Conservation (phyloP, 768 basidiomycete species). For the Calvatia gigantea region DNA sequence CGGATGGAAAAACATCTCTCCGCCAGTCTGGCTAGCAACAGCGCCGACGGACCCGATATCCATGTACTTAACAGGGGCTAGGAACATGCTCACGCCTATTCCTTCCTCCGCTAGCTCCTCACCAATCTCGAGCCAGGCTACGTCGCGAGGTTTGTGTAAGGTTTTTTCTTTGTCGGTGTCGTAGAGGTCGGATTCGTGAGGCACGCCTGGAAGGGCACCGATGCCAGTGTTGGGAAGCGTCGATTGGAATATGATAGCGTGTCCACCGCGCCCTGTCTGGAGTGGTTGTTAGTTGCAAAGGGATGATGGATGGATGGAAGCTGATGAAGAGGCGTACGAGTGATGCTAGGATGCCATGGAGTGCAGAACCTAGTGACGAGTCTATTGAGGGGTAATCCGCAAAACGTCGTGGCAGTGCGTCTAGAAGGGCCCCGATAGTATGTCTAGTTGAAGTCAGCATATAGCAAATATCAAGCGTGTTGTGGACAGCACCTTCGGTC, state of each 20-base stretch:
- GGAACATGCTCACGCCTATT: constrained; percentile 85
- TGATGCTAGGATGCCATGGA: constrained; percentile 68
- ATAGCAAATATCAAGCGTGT: background rate
- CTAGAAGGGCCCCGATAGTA: constrained; percentile 64
- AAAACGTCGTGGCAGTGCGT: constrained; percentile 60
- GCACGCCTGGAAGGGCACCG: constrained; percentile 56
- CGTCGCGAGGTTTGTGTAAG: constrained; percentile 76
- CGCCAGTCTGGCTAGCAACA: constrained; percentile 75
- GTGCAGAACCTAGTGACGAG: constrained; percentile 74
- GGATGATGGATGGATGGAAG: background rate
- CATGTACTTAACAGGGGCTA: constrained; percentile 74
- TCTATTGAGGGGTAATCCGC: constrained; percentile 42
- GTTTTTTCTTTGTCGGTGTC: constrained; percentile 85
- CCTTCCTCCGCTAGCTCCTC: constrained; percentile 90
- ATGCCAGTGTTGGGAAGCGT: constrained; percentile 68
- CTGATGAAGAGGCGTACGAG: constrained; percentile 58
- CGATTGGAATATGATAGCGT: constrained; percentile 69
- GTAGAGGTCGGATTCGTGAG: constrained; percentile 63
- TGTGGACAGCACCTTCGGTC: constrained; percentile 59
- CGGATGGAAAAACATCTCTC: constrained; percentile 90
- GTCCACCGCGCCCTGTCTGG: constrained; percentile 71
- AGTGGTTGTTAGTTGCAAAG: constrained; percentile 5
- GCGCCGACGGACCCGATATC: constrained; percentile 87
- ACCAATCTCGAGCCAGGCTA: constrained; percentile 76
- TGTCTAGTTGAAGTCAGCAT: constrained; percentile 33